Percentiles rank a stretch among this genome's conserved stretches.
phyloP scores from a whole-genome alignment of 2,329 filamentous ascomycete species.

The Colletotrichum eleusines region DNA sequence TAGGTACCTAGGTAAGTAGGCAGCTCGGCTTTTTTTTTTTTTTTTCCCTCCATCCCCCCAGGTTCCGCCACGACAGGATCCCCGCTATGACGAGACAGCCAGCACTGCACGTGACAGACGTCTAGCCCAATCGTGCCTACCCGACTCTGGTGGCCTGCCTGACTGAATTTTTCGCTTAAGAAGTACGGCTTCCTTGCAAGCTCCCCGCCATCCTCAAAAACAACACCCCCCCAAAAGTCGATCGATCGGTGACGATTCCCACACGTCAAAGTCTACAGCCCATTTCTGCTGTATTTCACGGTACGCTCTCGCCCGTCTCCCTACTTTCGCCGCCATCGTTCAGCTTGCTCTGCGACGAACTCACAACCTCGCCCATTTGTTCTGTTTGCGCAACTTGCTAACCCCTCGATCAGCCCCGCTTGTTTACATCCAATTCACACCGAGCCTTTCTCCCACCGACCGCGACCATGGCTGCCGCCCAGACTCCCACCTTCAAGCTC shows the following conservation, averaged over 20 bases:
- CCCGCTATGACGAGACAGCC: slow-evolving; percentile 41
- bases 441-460: slow-evolving; percentile 42
- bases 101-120: slow-evolving; percentile 36
- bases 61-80: slow-evolving; percentile 8
- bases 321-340: slow-evolving; percentile 33
- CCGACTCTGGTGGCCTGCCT: slow-evolving; percentile 42
- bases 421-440: slow-evolving; percentile 59
- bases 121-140: slow-evolving; percentile 40
- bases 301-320: slow-evolving; percentile 2
- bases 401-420: slow-evolving; percentile 51
- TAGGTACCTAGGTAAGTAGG: not conserved
- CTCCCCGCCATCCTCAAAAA: slow-evolving; percentile 59
- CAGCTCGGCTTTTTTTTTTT: no score
- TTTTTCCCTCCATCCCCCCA: not conserved
- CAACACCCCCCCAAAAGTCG: slow-evolving; percentile 51
- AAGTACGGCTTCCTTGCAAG: slow-evolving; percentile 50
- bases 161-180: slow-evolving; percentile 59
- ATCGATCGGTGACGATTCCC: slow-evolving; percentile 53
- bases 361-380: slow-evolving; percentile 9
- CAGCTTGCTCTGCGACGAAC: slow-evolving; percentile 34
- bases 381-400: slow-evolving; percentile 36
- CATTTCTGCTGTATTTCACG: slow-evolving; percentile 20
- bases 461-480: slow-evolving; percentile 74
- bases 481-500: slow-evolving; percentile 94
- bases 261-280: slow-evolving; percentile 45